Conservation (phyloP, 345 rosid species). For the Cardamine chenopodiifolia region DNA sequence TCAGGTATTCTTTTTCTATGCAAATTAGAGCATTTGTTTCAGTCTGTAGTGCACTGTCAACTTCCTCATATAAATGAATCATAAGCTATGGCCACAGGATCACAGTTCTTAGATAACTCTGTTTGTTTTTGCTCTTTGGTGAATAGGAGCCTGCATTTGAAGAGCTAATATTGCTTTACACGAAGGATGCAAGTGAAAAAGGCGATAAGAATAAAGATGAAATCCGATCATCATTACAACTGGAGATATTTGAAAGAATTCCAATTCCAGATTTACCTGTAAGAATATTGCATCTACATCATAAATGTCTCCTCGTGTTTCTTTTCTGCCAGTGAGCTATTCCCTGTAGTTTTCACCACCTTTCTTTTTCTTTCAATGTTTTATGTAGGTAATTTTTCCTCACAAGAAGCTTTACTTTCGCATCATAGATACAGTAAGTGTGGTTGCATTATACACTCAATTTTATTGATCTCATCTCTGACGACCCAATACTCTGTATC, state of each 20-base stretch:
- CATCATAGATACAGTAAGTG: constrained; percentile 87
- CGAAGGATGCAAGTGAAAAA: constrained; percentile 51
- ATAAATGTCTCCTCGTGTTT: constrained; percentile 4
- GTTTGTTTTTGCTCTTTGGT: constrained; percentile 40
- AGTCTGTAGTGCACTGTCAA: constrained; percentile 6
- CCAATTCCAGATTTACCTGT: constrained; percentile 98
- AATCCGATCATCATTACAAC: constrained; percentile 65
- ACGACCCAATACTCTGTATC: constrained; percentile 30
- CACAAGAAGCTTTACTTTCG: constrained; percentile 95
- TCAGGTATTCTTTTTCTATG: constrained; percentile 57
- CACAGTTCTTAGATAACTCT: constrained; percentile 15
- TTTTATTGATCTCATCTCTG: constrained; percentile 3
- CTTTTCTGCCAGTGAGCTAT: constrained; percentile 6
- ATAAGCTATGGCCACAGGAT: constrained; percentile 13
- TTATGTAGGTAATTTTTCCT: constrained; percentile 83
- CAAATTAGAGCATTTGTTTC: constrained; percentile 10
- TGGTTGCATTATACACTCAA: constrained; percentile 12
- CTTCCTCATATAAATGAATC: constrained; percentile 14
- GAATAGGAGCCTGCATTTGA: constrained; percentile 90
- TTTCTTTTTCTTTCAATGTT: constrained; percentile 29
- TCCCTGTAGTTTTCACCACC: constrained; percentile 30
- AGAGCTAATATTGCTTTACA: constrained; percentile 84
- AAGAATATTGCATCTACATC: constrained; percentile 39
- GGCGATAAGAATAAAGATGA: constrained; percentile 48
- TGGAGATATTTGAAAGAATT: constrained; percentile 83